Evolutionary conservation across 768 basidiomycete species (phyloP), one percentile per base, ranked within the genome.

Genomic region (Hypholoma fasciculare): DNA sequence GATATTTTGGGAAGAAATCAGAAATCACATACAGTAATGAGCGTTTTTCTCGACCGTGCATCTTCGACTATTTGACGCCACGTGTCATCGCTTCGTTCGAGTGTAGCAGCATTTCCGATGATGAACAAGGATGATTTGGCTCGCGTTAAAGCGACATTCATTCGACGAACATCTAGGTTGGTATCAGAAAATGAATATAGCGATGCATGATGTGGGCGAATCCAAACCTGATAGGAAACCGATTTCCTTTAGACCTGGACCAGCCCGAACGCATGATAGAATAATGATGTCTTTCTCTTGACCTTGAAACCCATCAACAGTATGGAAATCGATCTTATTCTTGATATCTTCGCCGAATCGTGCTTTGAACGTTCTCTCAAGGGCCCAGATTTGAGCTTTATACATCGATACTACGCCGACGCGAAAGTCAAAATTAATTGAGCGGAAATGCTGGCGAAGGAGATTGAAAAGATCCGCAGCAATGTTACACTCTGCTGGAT

Each of bases 201-300:
- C 39, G 14, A 50, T 9, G 53, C 30, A 50, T 43, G 27, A 36
- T 19, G 17, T 34, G 50, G 58, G 39, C 7, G 61, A 16, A 2
- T 49, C 42, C 68, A 43, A 63, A 88, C 92, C 94, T 63, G 86
- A 82, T 65, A 98, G 81, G 78, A 98, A 98, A 58, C 97, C 97
- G 54, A 98, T 85, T 0, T 78, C 84, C 57, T 83, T 81, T 17
- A 94, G 71, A n/a, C 90, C 88, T 16, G 92, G 87, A 5, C 97
- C 95, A 9, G 94, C 91, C 61, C 97, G 86, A 17, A 98, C 97
- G 69, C 95, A 97, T 3, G 97, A 98, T 17, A 99, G 80, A 63
- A 99, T 98, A 73, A 99, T 96, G 53, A 99, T 85, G 64, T 96
- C 94, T 71, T 99, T 99, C 72, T 99, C 97, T 75, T 99, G 97